Conservation (phyloP, 2,329 filamentous ascomycete species). For the Colletotrichum siamense region DNA sequence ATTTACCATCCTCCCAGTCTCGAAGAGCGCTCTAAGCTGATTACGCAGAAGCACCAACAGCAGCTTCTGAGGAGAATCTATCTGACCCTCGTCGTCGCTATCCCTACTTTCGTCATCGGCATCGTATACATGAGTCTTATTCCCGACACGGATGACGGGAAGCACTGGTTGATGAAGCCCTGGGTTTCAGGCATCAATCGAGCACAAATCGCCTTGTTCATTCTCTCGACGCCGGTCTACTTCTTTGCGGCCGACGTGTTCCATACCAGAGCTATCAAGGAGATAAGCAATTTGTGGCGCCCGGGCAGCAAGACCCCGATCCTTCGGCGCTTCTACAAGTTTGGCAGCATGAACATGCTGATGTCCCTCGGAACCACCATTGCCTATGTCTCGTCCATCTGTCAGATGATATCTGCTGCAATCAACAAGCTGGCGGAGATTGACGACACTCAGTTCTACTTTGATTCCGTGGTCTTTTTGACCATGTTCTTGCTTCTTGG, state of each 20-base stretch:
- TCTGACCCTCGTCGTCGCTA: conserved; percentile 71
- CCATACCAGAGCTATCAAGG: conserved; percentile 79
- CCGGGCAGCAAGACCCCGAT: conserved; percentile 75
- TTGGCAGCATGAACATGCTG: conserved; percentile 95
- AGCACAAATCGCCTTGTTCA: conserved; percentile 79
- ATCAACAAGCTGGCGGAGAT: conserved; percentile 41
- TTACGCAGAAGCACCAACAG: conserved; percentile 73
- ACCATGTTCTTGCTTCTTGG: conserved; percentile 84
- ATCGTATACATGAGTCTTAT: conserved; percentile 92
- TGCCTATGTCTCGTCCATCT: conserved; percentile 83
- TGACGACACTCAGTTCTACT: conserved; percentile 71
- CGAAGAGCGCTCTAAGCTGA: conserved; percentile 78
- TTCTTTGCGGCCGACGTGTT: conserved; percentile 87
- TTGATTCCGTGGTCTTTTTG: conserved; percentile 91
- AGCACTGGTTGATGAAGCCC: conserved; percentile 71
- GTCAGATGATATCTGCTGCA: conserved; percentile 71
- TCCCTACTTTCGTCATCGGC: conserved; percentile 86
- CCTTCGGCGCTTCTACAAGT: conserved; percentile 81
- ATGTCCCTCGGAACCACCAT: conserved; percentile 89
- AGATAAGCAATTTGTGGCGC: conserved; percentile 79
- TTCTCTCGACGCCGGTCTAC: conserved; percentile 85
- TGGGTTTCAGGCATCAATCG: conserved; percentile 77
- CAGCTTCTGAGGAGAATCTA: conserved; percentile 74
- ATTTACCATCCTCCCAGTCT: conserved; percentile 83
- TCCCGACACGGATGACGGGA: conserved; percentile 59